Evolutionary conservation across 176 grass and related monocot genomes (phyloP), one percentile per base, ranked within the genome.

Genomic region (Typha latifolia): DNA sequence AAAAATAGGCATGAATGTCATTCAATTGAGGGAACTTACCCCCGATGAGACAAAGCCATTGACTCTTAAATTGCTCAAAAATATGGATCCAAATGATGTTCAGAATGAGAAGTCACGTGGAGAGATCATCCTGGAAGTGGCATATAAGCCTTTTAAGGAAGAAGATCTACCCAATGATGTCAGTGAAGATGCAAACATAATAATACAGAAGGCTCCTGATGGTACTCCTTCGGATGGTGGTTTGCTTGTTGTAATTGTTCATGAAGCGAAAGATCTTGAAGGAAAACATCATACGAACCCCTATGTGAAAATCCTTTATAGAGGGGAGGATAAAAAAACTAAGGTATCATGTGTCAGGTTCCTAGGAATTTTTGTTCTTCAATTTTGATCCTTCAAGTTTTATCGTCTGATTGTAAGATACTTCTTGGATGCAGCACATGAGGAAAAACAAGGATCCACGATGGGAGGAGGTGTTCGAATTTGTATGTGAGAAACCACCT

Each of bases 381-480:
- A 15, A 16, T 53, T 55, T 55, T 55, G 51, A 20, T 57, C 20
- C 10, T 19, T 57, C 16, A 9, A 22, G 20, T 59, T 59, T 59
- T 59, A 59, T 59, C 53, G 22, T 59, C 53, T 59, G 53, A 59
- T 59, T 10, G 20, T n/a, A 21, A 21, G 20, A 22, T 59, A 59
- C 14, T 59, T 22, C 20, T 21, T 59, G 14, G 53, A 59, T 59
- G 53, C 66, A 99, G 94, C 87, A 82, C 47, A 82, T 93, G 27
- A 99, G 90, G 85, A 89, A 93, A 74, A 93, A 85, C 74, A 99
- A 86, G 76, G 86, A 93, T 87, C 94, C 94, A 76, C 69, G 83
- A 59, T 99, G 89, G 89, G 85, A 85, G 57, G 76, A 90, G 37
- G 76, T 82, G n/a, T 93, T 99, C 49, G 78, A 84, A 63, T 97